Conservation (phyloP, 2,329 filamentous ascomycete genomes). For the Verticillium albo-atrum region DNA sequence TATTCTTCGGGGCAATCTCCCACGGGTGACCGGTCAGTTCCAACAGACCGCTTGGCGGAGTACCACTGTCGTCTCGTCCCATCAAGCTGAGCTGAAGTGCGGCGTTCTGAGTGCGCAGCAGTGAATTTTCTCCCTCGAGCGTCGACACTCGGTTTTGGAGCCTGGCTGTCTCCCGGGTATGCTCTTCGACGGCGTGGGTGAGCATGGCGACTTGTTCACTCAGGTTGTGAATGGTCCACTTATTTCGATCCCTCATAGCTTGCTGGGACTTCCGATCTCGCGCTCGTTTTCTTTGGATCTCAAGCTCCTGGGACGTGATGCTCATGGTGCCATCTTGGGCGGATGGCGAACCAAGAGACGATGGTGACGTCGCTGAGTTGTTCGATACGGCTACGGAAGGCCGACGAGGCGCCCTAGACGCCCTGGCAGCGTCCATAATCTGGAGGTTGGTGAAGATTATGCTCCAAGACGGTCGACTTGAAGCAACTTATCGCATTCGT, state of each 20-base stretch:
- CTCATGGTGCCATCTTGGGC: not conserved
- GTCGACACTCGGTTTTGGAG: slow-evolving; percentile 15
- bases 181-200: slow-evolving; percentile 17
- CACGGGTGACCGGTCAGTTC: slow-evolving; percentile 10
- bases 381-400: not conserved
- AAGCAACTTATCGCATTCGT: too few species aligned
- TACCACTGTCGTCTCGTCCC: slow-evolving; percentile 10
- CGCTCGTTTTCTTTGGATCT: slow-evolving; percentile 24
- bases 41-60: not conserved
- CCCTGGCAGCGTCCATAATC: not conserved
- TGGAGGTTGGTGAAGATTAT: too few species aligned
- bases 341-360: slow-evolving; percentile 1
- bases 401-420: not conserved
- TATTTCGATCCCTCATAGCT: slow-evolving; percentile 26
- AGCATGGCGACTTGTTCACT: slow-evolving; percentile 22
- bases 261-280: slow-evolving; percentile 26
- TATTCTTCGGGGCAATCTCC: slow-evolving; percentile 18
- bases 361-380: slow-evolving; percentile 6
- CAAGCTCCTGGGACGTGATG: slow-evolving; percentile 11
- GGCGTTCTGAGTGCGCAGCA: slow-evolving; percentile 22
- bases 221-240: slow-evolving; percentile 22
- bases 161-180: slow-evolving; percentile 10
- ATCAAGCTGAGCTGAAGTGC: slow-evolving; percentile 22
- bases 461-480: too few species aligned
- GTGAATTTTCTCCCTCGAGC: slow-evolving; percentile 21